Conservation (phyloP, 306 rosid species). For the Cucurbita argyrosperma region DNA sequence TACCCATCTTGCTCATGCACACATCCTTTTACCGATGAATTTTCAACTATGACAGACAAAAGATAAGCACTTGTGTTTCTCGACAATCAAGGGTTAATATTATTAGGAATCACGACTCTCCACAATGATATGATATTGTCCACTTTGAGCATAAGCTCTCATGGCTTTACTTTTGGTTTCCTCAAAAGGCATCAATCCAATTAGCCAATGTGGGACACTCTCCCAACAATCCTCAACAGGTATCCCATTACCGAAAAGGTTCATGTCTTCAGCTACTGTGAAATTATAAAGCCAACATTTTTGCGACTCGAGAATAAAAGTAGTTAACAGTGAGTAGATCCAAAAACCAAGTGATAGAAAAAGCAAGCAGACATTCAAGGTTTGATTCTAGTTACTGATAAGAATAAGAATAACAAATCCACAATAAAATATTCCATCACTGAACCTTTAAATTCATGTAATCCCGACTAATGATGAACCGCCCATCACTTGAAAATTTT, state of each 20-base stretch:
- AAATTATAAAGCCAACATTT: neutral
- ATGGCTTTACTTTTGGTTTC: no score
- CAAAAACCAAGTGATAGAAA: neutral
- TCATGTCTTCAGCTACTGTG: neutral
- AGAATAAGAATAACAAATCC: neutral
- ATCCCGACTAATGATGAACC: conserved; percentile 47
- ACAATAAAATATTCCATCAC: neutral
- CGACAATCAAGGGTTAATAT: neutral
- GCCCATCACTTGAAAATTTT: conserved; percentile 44
- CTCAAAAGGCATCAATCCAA: no score
- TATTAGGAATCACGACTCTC: no score
- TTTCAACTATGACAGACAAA: neutral
- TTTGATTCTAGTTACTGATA: neutral
- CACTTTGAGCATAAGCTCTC: no score
- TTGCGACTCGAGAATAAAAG: neutral
- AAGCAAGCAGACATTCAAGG: neutral
- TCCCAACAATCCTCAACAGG: no score
- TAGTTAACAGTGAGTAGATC: neutral
- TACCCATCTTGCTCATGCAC: neutral
- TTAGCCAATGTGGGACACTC: no score
- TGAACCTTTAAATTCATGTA: conserved; percentile 56
- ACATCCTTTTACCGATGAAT: neutral
- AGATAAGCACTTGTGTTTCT: neutral
- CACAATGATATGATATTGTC: no score
- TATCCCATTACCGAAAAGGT: neutral